phyloP scores from a whole-genome alignment of 495 filamentous ascomycete genomes.

The Amorphotheca resinae region DNA sequence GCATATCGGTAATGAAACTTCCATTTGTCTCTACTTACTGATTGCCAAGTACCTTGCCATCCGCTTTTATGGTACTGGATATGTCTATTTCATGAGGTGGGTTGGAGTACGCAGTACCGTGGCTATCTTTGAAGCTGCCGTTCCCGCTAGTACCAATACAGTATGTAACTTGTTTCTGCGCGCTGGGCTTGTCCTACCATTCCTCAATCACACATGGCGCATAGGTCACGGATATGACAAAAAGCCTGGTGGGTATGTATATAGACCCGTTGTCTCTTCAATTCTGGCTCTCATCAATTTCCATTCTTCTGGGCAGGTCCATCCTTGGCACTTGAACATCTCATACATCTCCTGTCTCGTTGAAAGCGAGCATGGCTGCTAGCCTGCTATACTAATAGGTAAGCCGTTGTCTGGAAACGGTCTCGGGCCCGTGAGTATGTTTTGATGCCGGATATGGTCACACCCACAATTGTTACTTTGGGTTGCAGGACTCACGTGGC shows the following conservation, averaged over 20 bases:
- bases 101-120: too few species aligned
- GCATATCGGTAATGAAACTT: too few species aligned
- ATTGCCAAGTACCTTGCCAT: too few species aligned
- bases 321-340: background rate
- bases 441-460: background rate
- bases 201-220: background rate
- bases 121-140: too few species aligned
- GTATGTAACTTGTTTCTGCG: background rate
- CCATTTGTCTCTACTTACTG: too few species aligned
- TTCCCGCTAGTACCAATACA: background rate
- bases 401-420: conserved; percentile 9
- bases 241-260: background rate
- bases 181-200: background rate
- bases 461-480: background rate
- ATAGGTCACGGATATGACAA: background rate
- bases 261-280: background rate
- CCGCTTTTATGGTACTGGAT: too few species aligned
- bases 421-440: conserved; percentile 7
- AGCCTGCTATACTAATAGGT: conserved; percentile 4
- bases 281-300: background rate
- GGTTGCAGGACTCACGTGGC: conserved; percentile 57
- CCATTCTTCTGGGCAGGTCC: background rate
- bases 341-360: background rate
- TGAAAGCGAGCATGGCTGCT: background rate
- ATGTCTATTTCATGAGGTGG: too few species aligned